Evolutionary conservation across 208 protist species (phyloP).

Genomic region (Leptomonas pyrrhocoris): DNA sequence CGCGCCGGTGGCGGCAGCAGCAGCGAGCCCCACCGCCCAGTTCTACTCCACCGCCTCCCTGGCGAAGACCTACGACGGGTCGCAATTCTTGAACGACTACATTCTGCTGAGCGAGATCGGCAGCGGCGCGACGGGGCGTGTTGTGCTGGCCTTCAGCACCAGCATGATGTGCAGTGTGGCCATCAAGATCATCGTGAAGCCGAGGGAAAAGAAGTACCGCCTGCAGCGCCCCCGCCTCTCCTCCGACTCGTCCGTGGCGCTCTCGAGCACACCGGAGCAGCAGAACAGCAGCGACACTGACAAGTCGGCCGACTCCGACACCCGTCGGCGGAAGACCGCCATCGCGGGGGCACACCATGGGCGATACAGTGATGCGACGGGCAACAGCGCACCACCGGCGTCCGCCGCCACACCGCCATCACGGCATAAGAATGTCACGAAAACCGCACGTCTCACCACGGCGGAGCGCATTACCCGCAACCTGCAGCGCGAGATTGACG

Average conservation of each 20-base stretch:
- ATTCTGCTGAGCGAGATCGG: conserved; percentile 74
- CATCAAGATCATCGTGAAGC: conserved; percentile 74
- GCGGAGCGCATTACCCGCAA: conserved; percentile 43
- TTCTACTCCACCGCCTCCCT: conserved; percentile 33
- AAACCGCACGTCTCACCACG: conserved; percentile 27
- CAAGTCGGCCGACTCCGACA: not conserved
- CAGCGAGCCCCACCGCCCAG: conserved; percentile 19
- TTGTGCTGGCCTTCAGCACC: conserved; percentile 64
- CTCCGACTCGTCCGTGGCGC: not conserved
- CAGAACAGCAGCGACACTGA: not conserved
- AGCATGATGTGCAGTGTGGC: conserved; percentile 54
- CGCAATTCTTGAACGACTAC: conserved; percentile 77
- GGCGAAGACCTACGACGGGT: conserved; percentile 33
- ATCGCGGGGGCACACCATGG: not conserved
- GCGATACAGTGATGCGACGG: not conserved
- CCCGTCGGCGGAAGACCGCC: not conserved
- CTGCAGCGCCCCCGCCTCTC: conserved; percentile 4
- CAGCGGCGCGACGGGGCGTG: conserved; percentile 65
- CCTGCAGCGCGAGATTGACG: conserved; percentile 89
- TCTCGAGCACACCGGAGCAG: not conserved
- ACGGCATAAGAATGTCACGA: not conserved
- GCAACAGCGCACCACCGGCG: not conserved
- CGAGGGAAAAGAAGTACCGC: conserved; percentile 42
- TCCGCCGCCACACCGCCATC: not conserved
- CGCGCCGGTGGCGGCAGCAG: not conserved